phyloP scores from a whole-genome alignment of 208 protist species.

The Leishmania aethiopica region DNA sequence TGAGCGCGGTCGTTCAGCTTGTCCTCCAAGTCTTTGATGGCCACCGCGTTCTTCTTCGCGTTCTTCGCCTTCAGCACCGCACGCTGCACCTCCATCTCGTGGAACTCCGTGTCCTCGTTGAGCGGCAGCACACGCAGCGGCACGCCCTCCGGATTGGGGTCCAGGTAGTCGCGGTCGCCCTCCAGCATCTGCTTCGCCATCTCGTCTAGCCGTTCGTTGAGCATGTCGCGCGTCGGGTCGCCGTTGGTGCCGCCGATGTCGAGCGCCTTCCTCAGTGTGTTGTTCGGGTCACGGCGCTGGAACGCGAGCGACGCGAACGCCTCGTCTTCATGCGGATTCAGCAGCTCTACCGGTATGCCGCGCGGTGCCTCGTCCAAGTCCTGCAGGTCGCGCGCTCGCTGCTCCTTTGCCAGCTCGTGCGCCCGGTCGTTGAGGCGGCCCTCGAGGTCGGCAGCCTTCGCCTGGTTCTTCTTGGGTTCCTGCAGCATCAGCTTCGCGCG shows the following conservation, averaged over 20 bases:
- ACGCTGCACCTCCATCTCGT: constrained; percentile 72
- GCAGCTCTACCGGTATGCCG: constrained; percentile 62
- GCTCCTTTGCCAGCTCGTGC: constrained; percentile 75
- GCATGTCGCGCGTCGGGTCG: constrained; percentile 29
- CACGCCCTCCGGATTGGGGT: constrained; percentile 66
- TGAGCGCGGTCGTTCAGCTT: constrained; percentile 67
- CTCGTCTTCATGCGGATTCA: constrained; percentile 67
- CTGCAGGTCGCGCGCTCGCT: constrained; percentile 54
- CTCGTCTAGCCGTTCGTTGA: constrained; percentile 64
- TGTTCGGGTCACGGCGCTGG: constrained; percentile 36
- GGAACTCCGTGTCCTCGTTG: constrained; percentile 70
- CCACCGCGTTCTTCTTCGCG: constrained; percentile 51
- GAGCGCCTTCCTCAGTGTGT: constrained; percentile 29
- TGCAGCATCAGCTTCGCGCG: constrained; percentile 68
- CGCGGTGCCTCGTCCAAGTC: constrained; percentile 48
- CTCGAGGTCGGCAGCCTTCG: constrained; percentile 69
- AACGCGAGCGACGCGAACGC: constrained; percentile 48
- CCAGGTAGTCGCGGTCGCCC: constrained; percentile 59
- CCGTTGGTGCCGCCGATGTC: constrained; percentile 26
- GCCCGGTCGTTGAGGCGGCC: constrained; percentile 72
- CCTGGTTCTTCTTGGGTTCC: constrained; percentile 58
- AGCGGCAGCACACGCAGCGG: constrained; percentile 62
- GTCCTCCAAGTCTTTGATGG: constrained; percentile 58
- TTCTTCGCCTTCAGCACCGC: constrained; percentile 56
- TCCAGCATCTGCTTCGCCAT: constrained; percentile 63